Conservation (phyloP, 768 basidiomycete genomes). For the Epithele typhae region DNA sequence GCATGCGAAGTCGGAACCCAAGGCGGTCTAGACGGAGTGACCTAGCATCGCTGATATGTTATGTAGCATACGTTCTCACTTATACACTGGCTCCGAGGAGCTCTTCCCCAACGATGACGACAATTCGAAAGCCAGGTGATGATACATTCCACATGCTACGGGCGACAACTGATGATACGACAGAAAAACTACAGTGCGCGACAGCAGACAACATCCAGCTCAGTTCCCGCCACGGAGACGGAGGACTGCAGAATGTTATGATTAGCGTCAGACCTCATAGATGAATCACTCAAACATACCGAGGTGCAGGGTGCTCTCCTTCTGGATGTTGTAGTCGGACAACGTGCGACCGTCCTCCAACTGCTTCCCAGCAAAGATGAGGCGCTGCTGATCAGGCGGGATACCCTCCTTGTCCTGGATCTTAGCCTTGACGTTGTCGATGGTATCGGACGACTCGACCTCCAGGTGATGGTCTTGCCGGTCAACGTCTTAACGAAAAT, state of each 20-base stretch:
- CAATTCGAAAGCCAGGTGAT: background rate
- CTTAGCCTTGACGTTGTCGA: slow-evolving; percentile 31
- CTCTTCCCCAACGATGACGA: background rate
- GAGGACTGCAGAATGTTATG: slow-evolving; percentile 42
- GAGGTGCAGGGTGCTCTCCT: slow-evolving; percentile 28
- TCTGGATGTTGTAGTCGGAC: slow-evolving; percentile 35
- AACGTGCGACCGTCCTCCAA: slow-evolving; percentile 30
- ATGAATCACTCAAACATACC: slow-evolving; percentile 25
- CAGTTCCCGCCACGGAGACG: slow-evolving; percentile 69
- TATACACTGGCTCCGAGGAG: background rate
- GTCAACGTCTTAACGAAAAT: slow-evolving; percentile 51
- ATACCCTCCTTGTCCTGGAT: slow-evolving; percentile 32
- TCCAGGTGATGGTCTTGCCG: slow-evolving; percentile 57
- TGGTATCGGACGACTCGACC: slow-evolving; percentile 38
- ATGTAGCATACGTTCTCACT: no score
- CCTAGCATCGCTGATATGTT: no score
- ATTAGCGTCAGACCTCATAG: background rate
- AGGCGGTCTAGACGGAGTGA: no score
- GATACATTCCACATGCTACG: background rate
- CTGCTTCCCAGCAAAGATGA: slow-evolving; percentile 31
- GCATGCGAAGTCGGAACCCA: no score
- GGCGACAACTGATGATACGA: background rate
- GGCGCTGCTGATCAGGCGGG: slow-evolving; percentile 29
- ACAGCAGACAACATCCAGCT: slow-evolving; percentile 8
- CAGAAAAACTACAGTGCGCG: background rate